phyloP scores from a whole-genome alignment of 1,284 basidiomycete genomes.

The Rhizoctonia solani region DNA sequence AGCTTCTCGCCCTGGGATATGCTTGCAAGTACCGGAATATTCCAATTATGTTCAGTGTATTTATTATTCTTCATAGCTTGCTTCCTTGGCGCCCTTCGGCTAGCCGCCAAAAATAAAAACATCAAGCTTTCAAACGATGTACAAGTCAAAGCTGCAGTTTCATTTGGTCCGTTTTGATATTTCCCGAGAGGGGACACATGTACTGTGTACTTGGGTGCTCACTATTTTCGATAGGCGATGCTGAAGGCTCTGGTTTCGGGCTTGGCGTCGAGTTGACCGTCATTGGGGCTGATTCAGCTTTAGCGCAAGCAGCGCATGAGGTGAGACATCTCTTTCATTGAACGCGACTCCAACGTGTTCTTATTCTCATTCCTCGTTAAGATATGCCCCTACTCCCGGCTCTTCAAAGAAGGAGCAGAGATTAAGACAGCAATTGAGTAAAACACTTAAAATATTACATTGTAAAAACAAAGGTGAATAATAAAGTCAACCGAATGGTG shows the following conservation, averaged over 20 bases:
- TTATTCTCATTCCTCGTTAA: slow-evolving; percentile 43
- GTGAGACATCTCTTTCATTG: too few relatives aligned
- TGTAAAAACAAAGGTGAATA: neutral
- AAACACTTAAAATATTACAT: neutral
- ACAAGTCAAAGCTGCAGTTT: slow-evolving; percentile 61
- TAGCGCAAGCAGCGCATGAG: slow-evolving; percentile 69
- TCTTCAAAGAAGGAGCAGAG: slow-evolving; percentile 55
- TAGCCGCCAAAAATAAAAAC: slow-evolving; percentile 58
- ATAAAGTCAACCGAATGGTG: neutral
- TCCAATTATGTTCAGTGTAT: neutral
- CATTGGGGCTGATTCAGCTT: slow-evolving; percentile 62
- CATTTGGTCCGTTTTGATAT: slow-evolving; percentile 53
- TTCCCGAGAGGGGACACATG: slow-evolving; percentile 47
- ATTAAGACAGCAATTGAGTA: slow-evolving; percentile 55
- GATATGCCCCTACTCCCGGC: slow-evolving; percentile 74
- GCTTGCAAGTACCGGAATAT: slow-evolving; percentile 45
- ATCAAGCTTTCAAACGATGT: slow-evolving; percentile 60
- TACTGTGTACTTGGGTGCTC: neutral
- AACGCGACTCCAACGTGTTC: too few relatives aligned
- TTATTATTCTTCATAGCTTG: slow-evolving; percentile 54
- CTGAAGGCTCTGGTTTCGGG: slow-evolving; percentile 50
- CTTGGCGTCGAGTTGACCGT: slow-evolving; percentile 68
- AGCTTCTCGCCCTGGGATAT: slow-evolving; percentile 65
- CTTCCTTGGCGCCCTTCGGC: slow-evolving; percentile 67
- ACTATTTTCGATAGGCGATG: slow-evolving; percentile 2